These are phyloP conservation scores for Blastobotrys buckinghamii DNA, from an alignment of 1,139 yeast genomes.

Conservation along the genomic window DNA sequence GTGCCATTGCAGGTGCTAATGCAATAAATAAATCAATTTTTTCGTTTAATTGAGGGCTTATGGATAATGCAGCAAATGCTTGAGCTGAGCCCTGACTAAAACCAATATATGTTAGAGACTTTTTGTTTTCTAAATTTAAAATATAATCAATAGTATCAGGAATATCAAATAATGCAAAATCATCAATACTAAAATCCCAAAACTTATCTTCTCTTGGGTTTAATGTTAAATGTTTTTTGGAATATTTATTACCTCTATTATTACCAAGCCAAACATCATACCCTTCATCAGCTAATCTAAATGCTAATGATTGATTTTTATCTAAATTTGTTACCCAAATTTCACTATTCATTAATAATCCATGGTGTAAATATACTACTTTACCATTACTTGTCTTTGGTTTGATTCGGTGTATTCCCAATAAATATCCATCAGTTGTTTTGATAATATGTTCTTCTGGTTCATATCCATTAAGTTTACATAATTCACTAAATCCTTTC, in stretches of 20 bases:
- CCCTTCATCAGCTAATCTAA: conserved; percentile 68
- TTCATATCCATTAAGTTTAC: conserved; percentile 53
- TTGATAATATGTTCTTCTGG: conserved; percentile 69
- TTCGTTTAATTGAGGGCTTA: conserved; percentile 61
- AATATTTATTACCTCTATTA: conserved; percentile 84
- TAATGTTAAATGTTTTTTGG: conserved; percentile 45
- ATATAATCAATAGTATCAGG: conserved; percentile 70
- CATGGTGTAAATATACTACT: conserved; percentile 82
- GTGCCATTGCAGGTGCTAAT: conserved; percentile 91
- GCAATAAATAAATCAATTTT: conserved; percentile 72
- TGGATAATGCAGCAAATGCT: conserved; percentile 72
- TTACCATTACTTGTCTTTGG: conserved; percentile 22
- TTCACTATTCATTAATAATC: conserved; percentile 85
- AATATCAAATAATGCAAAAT: conserved; percentile 76
- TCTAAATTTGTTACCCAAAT: conserved; percentile 69
- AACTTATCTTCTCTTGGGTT: conserved; percentile 46
- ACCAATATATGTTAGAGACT: conserved; percentile 62
- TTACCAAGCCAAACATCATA: conserved; percentile 94
- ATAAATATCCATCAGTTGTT: conserved; percentile 49
- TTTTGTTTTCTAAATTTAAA: conserved; percentile 39
- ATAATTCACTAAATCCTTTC: conserved; percentile 57
- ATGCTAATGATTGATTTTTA: conserved; percentile 62
- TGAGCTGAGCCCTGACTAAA: conserved; percentile 93
- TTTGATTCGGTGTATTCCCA: conserved; percentile 47
- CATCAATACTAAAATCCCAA: conserved; percentile 86